A percentile compares a stretch with the other conserved stretches of the same genome.
phyloP scores from a whole-genome alignment of 228 moss, liverwort and hornwort genomes.

The Sphagnum fallax region DNA sequence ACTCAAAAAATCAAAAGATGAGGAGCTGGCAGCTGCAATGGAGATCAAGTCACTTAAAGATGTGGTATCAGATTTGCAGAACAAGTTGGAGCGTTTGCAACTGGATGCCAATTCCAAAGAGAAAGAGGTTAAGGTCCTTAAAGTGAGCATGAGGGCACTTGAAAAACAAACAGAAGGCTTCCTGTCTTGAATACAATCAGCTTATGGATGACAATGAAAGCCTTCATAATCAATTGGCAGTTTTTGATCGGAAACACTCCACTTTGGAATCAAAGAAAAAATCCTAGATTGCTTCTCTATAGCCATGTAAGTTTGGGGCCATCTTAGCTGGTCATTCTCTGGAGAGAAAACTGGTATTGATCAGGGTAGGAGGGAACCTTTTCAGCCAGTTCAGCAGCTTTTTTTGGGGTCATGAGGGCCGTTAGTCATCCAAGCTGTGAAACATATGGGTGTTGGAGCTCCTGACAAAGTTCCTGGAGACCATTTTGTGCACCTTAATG shows the following conservation, averaged over 20 bases:
- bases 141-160: slow-evolving; percentile 31
- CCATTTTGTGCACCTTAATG: no score
- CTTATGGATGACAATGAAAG: slow-evolving; percentile 38
- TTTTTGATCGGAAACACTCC: slow-evolving; percentile 36
- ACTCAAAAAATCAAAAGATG: slow-evolving; percentile 12
- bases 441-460: no score
- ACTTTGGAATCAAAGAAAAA: slow-evolving; percentile 33
- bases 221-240: slow-evolving; percentile 33
- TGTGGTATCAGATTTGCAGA: slow-evolving; percentile 36
- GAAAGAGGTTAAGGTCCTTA: slow-evolving; percentile 34
- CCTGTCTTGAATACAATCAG: slow-evolving; percentile 34
- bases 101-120: slow-evolving; percentile 30
- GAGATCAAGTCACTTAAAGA: slow-evolving; percentile 45
- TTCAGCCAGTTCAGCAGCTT: no score
- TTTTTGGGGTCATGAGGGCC: no score
- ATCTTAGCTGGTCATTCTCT: no score
- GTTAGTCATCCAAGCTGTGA: no score
- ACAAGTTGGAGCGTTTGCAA: slow-evolving; percentile 39
- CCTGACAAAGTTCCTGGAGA: no score
- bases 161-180: slow-evolving; percentile 43
- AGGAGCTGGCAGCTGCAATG: slow-evolving; percentile 8
- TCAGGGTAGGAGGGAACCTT: no score
- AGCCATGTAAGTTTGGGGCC: no score
- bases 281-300: slow-evolving; percentile 11
- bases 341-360: no score